Evolutionary conservation across 768 basidiomycete genomes (phyloP).

Genomic region (Leccinum boreale): DNA sequence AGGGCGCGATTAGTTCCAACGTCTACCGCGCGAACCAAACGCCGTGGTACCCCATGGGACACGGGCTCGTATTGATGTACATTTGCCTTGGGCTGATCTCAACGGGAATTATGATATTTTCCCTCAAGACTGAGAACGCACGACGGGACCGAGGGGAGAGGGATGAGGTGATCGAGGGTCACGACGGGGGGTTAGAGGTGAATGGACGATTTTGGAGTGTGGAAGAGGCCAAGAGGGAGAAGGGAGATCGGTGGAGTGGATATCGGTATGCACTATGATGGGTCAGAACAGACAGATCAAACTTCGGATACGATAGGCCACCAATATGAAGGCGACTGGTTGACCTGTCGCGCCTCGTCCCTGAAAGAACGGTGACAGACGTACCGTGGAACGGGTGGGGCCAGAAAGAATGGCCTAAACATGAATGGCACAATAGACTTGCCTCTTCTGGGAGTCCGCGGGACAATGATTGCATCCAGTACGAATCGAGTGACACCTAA

Average conservation of each 20-base stretch:
- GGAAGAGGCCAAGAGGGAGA: constrained; percentile 63
- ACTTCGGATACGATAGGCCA: neutral
- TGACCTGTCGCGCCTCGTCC: neutral
- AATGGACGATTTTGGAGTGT: constrained; percentile 59
- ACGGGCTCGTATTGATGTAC: constrained; percentile 70
- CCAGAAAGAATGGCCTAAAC: neutral
- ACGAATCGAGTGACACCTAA: neutral
- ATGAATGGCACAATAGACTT: neutral
- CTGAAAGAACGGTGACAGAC: neutral
- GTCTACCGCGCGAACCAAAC: constrained; percentile 66
- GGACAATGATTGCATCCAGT: neutral
- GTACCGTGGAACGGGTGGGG: neutral
- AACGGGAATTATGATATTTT: constrained; percentile 38
- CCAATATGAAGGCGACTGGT: neutral
- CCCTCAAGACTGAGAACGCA: constrained; percentile 60
- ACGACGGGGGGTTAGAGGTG: constrained; percentile 36
- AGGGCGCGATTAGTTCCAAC: constrained; percentile 75
- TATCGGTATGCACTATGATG: constrained; percentile 62
- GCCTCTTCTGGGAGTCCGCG: neutral
- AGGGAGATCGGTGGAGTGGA: constrained; percentile 74
- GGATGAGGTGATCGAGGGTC: constrained; percentile 55
- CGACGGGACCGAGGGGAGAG: constrained; percentile 64
- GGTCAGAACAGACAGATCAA: neutral
- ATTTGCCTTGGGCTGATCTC: constrained; percentile 59
- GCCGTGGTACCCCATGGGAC: constrained; percentile 63